Evolutionary conservation across 129 eudicot genomes (phyloP), one percentile per base, ranked within the genome.

Genomic region (Lonicera japonica): DNA sequence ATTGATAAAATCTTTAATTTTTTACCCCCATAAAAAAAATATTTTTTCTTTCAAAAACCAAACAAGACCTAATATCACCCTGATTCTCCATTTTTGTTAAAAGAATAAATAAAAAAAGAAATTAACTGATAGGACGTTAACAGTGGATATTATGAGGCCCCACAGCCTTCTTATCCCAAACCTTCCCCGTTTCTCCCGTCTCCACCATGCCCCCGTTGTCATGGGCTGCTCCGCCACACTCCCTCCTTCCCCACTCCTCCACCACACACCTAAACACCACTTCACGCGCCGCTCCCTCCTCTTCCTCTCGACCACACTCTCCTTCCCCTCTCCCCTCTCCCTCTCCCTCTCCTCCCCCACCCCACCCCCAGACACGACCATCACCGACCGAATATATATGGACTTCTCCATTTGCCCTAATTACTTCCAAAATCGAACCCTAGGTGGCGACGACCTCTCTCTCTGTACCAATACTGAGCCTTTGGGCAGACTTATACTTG

Each of bases 341-440:
- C 63, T 77, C 77, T 17, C 85, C 70, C 18, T 73, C 64, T 39
- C 82, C 54, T 59, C 55, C 65, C 20, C 69, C 1, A 41, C 80
- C 0, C 63, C 79, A 5, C 67, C 68, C 11, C 94, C 83, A 0
- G 96, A 91, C 84, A 91, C 98, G 60, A 91, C 98, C 58, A 61
- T 91, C 59, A 91, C 98, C 11, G 98, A 91, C 80, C 78, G 98
- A 14, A 68, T 91, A 41, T 91, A 84, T 76, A 63, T 91, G 65
- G 95, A 91, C 82, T 84, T 91, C 70, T 75, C 88, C 63, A 48
- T 80, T 56, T 91, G 98, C 68, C 96, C 98, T 0, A 75, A 78
- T 63, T 91, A 79, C 83, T 87, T 91, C 86, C 86, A 57, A 23
- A 79, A 64, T 54, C 81, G 94, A 20, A 77, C 87, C 1, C 88